Evolutionary conservation across 108 stramenopile species (phyloP), one percentile per base, ranked within the genome.

Genomic region (Stephanodiscus minutulus): DNA sequence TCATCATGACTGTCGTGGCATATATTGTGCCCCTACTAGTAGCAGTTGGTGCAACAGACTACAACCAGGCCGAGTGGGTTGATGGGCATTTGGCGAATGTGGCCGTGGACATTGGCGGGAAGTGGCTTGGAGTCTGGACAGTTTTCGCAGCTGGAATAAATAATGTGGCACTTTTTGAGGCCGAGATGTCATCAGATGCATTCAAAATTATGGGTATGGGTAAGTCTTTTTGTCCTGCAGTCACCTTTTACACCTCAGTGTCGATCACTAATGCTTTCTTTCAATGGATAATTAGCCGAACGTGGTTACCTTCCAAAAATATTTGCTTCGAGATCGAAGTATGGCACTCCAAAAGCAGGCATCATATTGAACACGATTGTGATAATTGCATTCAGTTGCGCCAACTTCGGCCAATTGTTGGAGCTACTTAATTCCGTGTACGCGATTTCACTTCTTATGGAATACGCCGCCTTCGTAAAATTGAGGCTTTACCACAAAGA

Each of bases 121-220:
- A 80, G 5, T 98, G 98, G 98, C 86, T 98, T 1, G 96, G 95
- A 50, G 87, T 81, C 1, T 97, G 96, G 98, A 86, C 91, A 20
- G 85, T 97, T 41, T 82, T 95, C 68, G 96, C 96, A 11, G 92
- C 98, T 1, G 97, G 90, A 17, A 84, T 97, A 46, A 82, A 81
- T 44, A 95, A 95, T 64, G 80, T 97, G 66, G 96, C 93, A 0
- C 71, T 97, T 24, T 98, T 97, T 69, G 91, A 94, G 69, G 97
- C 97, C 15, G 98, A 98, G 79, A 87, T 98, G 74, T 84, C 83
- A 8, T 82, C 88, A 0, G 98, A 98, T 76, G 87, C 96, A 33
- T 95, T 88, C 53, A 95, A 96, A 76, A 63, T 98, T 28, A 92
- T 95, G 93, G 97, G 95, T 9, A 95, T 96, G 94, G 95, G 93